phyloP scores from a whole-genome alignment of 129 eudicot species.

The Escallonia herrerae region DNA sequence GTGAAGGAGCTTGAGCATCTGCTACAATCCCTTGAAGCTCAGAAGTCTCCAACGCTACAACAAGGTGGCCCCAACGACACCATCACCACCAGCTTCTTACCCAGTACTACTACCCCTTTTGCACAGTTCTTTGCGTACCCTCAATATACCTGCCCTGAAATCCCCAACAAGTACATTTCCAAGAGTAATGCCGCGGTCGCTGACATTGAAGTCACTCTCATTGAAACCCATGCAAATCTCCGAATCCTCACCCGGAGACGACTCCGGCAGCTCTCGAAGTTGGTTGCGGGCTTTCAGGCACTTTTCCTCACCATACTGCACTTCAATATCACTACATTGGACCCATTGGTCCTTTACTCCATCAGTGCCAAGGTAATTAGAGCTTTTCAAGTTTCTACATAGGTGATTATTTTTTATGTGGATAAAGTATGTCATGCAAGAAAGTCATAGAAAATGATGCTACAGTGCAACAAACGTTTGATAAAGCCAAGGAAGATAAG shows the following conservation, averaged over 20 bases:
- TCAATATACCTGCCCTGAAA: constrained; percentile 52
- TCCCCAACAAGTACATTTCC: constrained; percentile 47
- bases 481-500: no score
- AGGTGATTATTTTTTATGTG: no score
- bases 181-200: constrained; percentile 65
- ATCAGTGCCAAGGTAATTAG: constrained; percentile 86
- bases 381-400: not conserved
- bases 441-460: constrained; percentile 37
- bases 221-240: constrained; percentile 89
- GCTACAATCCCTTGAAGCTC: constrained; percentile 77
- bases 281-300: constrained; percentile 73
- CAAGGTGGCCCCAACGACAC: constrained; percentile 4
- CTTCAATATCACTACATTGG: constrained; percentile 85
- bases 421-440: no score
- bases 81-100: not conserved
- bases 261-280: constrained; percentile 61
- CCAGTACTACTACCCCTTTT: constrained; percentile 27
- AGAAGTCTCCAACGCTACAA: constrained; percentile 31
- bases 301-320: constrained; percentile 66
- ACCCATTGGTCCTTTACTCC: constrained; percentile 80
- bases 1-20: constrained; percentile 93
- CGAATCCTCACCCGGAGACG: constrained; percentile 55
- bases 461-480: constrained; percentile 32
- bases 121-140: constrained; percentile 64
- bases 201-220: constrained; percentile 79